Evolutionary conservation across 352 stramenopile genomes (phyloP).

Genomic region (Phytophthora sojae): DNA sequence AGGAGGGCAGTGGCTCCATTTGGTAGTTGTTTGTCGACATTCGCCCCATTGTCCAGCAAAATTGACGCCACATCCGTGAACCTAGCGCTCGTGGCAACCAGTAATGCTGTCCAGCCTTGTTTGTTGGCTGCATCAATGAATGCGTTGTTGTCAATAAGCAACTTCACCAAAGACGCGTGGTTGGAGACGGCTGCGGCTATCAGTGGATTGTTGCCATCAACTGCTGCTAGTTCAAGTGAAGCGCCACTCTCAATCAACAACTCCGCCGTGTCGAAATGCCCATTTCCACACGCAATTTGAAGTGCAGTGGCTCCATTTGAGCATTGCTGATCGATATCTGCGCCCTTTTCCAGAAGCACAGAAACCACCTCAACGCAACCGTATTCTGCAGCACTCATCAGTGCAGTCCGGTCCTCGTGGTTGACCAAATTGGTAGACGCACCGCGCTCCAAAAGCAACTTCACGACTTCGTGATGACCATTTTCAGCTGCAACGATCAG

Average conservation of each 20-base stretch:
- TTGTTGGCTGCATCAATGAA: slow-evolving; percentile 1
- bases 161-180: slow-evolving; percentile 3
- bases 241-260: neutral
- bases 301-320: slow-evolving; percentile 1
- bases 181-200: neutral
- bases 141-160: neutral
- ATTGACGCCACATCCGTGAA: neutral
- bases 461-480: slow-evolving; percentile 5
- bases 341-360: slow-evolving; percentile 2
- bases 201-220: neutral
- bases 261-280: neutral
- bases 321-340: neutral
- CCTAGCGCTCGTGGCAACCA: neutral
- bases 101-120: slow-evolving; percentile 2
- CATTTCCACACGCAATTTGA: slow-evolving; percentile 5
- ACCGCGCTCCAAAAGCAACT: slow-evolving; percentile 10
- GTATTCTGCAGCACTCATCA: slow-evolving; percentile 18
- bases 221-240: neutral
- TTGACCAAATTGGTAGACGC: slow-evolving; percentile 1
- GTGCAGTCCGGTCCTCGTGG: slow-evolving; percentile 8
- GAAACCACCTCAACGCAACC: neutral
- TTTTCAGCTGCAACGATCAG: slow-evolving; percentile 15
- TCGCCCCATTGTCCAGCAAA: neutral
- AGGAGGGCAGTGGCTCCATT: neutral
- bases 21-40: neutral